Conservation (phyloP, 1,284 basidiomycete genomes). For the Moesziomyces parantarcticus region DNA sequence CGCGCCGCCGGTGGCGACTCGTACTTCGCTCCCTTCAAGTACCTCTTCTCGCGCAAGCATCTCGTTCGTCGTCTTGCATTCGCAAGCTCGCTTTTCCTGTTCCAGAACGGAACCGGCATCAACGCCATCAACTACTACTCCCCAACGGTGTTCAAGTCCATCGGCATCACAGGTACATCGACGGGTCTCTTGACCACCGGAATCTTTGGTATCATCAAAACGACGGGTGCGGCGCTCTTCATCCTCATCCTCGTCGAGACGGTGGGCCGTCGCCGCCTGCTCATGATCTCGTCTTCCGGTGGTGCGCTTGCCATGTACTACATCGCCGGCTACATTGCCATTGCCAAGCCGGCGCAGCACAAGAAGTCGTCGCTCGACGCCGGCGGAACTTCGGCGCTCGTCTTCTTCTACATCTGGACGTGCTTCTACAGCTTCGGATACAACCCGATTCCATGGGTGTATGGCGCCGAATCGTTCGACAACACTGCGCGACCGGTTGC, state of each 20-base stretch:
- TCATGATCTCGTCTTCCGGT: constrained; percentile 67
- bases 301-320: constrained; percentile 47
- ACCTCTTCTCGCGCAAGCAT: constrained; percentile 39
- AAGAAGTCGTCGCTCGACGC: constrained; percentile 14
- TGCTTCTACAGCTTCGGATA: constrained; percentile 49
- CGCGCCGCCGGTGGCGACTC: constrained; percentile 16
- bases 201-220: constrained; percentile 81
- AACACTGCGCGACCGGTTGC: constrained; percentile 83
- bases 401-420: constrained; percentile 59
- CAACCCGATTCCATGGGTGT: constrained; percentile 61
- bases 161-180: constrained; percentile 69
- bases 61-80: constrained; percentile 14
- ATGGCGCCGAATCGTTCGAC: constrained; percentile 78
- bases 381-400: constrained; percentile 37
- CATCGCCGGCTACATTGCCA: constrained; percentile 53
- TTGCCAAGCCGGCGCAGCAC: constrained; percentile 36
- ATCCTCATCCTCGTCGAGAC: constrained; percentile 73
- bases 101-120: constrained; percentile 55
- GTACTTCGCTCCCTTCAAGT: constrained; percentile 47
- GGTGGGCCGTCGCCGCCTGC: constrained; percentile 72
- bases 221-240: constrained; percentile 79
- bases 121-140: constrained; percentile 70
- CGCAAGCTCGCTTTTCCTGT: constrained; percentile 20
- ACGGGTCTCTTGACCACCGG: constrained; percentile 78
- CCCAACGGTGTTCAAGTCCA: constrained; percentile 72